These are phyloP conservation scores for Emericellopsis atlantica DNA, from an alignment of 2,329 filamentous ascomycete species.

Conservation along the genomic window DNA sequence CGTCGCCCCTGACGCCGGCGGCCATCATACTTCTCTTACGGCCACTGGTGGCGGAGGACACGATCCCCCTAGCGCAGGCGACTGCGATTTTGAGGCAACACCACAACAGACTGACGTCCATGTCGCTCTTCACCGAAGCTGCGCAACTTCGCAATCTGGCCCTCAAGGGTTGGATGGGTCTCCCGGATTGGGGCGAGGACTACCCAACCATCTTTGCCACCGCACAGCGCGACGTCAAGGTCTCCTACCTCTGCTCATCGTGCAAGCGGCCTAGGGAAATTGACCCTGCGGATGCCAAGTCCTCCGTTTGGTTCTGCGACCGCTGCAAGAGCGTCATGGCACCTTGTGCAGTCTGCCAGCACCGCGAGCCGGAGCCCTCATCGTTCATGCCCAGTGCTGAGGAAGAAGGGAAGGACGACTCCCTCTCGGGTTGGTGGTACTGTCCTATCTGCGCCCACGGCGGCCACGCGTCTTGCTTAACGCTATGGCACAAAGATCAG, in stretches of 20 bases:
- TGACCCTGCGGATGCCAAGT: constrained; percentile 28
- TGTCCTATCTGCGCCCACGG: constrained; percentile 51
- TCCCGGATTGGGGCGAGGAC: constrained; percentile 39
- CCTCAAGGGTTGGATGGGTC: constrained; percentile 40
- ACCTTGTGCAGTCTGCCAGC: constrained; percentile 46
- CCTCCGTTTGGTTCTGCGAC: constrained; percentile 44
- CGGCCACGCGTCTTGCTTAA: constrained; percentile 46
- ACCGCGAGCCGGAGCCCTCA: constrained; percentile 33
- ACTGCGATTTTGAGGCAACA: constrained; percentile 45
- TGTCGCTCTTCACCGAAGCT: constrained; percentile 48
- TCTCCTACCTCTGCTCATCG: constrained; percentile 38
- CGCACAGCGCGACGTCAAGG: constrained; percentile 41
- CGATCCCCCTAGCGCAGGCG: constrained; percentile 44
- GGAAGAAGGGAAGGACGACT: constrained; percentile 10
- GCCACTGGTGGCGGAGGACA: constrained; percentile 38
- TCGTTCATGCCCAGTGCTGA: constrained; percentile 19
- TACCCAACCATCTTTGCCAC: constrained; percentile 40
- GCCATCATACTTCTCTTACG: constrained; percentile 48
- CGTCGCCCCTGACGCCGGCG: constrained; percentile 45
- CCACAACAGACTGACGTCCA: constrained; percentile 44
- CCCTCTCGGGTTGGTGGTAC: constrained; percentile 44
- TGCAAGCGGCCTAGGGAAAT: constrained; percentile 45
- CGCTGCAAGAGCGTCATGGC: constrained; percentile 39
- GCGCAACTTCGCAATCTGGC: constrained; percentile 49
- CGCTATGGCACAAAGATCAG: constrained; percentile 39